Evolutionary conservation across 1,284 basidiomycete species (phyloP).

Genomic region (Boletus smithii): DNA sequence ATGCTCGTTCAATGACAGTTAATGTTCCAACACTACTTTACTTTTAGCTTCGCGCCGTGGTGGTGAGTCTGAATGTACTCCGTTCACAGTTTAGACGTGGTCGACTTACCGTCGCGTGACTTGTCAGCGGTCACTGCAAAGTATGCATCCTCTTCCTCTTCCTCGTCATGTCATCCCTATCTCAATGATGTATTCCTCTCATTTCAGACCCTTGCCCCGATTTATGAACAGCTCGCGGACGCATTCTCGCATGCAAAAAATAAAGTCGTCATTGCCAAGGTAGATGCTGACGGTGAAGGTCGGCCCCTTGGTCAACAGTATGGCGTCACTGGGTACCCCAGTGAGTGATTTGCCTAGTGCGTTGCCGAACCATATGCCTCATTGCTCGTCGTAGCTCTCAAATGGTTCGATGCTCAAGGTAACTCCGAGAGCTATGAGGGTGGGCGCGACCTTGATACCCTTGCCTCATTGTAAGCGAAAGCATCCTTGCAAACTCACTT

Average conservation of each 20-base stretch:
- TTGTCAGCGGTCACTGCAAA: slow-evolving; percentile 76
- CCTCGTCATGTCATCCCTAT: neutral
- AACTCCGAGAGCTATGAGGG: slow-evolving; percentile 71
- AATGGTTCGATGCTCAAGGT: slow-evolving; percentile 82
- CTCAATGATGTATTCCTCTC: slow-evolving; percentile 10
- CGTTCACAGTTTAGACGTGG: neutral
- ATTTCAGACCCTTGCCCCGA: slow-evolving; percentile 75
- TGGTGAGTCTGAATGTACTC: slow-evolving; percentile 50
- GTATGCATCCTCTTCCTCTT: slow-evolving; percentile 36
- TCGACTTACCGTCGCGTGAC: neutral
- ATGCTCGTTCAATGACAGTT: neutral
- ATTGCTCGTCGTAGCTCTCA: slow-evolving; percentile 59
- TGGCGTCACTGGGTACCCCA: slow-evolving; percentile 84
- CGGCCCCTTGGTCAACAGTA: slow-evolving; percentile 70
- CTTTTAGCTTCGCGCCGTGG: slow-evolving; percentile 76
- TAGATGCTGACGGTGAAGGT: slow-evolving; percentile 88
- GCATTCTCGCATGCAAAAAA: slow-evolving; percentile 75
- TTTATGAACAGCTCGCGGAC: slow-evolving; percentile 87
- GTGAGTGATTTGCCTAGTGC: slow-evolving; percentile 42
- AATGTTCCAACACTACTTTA: neutral
- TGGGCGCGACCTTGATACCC: slow-evolving; percentile 77
- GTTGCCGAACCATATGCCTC: neutral
- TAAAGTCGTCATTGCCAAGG: slow-evolving; percentile 87
- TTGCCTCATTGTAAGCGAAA: slow-evolving; percentile 67
- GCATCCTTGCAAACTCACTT: neutral